Percentiles rank a stretch among this genome's conserved stretches.
Conservation (phyloP, 2,329 filamentous ascomycete genomes). For the Coleophoma crateriformis region DNA sequence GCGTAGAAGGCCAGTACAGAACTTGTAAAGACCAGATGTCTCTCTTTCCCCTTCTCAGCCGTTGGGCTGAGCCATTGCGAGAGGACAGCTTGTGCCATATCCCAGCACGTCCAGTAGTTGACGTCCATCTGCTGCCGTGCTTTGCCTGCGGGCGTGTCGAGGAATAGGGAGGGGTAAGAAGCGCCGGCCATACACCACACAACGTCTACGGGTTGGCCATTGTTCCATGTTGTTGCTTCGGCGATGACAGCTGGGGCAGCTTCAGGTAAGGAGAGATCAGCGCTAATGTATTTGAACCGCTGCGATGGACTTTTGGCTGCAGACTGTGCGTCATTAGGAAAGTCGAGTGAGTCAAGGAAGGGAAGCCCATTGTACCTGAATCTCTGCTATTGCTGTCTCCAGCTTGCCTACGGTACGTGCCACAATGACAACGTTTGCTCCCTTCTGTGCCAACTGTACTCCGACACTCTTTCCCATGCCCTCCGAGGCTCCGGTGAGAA, state of each 20-base stretch:
- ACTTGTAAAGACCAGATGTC: conserved; percentile 84
- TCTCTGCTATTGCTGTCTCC: conserved; percentile 58
- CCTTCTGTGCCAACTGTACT: conserved; percentile 70
- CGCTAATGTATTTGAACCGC: conserved; percentile 76
- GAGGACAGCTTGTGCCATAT: conserved; percentile 78
- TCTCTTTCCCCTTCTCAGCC: conserved; percentile 42
- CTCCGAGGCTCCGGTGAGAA: conserved; percentile 88
- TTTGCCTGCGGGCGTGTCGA: conserved; percentile 63
- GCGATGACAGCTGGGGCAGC: conserved; percentile 67
- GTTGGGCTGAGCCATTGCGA: conserved; percentile 63
- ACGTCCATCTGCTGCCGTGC: conserved; percentile 81
- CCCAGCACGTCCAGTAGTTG: conserved; percentile 83
- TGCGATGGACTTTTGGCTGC: conserved; percentile 65
- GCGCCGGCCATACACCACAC: conserved; percentile 88
- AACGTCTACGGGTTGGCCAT: conserved; percentile 67
- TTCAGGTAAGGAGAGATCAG: conserved; percentile 67
- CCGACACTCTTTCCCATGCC: conserved; percentile 81
- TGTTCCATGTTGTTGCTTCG: conserved; percentile 75
- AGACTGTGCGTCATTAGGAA: conserved; percentile 37
- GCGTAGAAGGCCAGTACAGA: conserved; percentile 72
- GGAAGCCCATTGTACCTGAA: conserved; percentile 44
- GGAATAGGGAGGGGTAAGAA: conserved; percentile 68
- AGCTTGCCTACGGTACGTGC: conserved; percentile 75
- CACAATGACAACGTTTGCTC: conserved; percentile 82
- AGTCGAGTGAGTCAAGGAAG: conserved; percentile 1